phyloP scores from a whole-genome alignment of 164 flowering plant genomes.

The Berberis thunbergii region DNA sequence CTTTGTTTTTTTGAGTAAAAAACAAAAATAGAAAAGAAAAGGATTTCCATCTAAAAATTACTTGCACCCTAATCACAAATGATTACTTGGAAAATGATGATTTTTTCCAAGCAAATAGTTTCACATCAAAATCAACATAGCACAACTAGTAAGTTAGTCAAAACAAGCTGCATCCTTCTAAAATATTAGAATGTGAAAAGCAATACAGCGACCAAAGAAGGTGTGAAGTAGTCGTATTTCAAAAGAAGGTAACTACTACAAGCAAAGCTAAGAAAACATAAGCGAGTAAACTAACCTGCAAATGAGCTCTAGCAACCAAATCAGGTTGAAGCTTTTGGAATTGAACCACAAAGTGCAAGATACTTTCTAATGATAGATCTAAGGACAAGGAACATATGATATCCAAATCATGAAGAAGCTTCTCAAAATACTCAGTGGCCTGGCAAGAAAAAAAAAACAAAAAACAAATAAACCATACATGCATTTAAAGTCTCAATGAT shows the following conservation, averaged over 20 bases:
- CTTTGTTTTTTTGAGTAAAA: no score
- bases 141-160: no score
- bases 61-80: no score
- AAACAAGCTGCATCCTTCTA: no score
- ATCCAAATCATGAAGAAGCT: slow-evolving; percentile 82
- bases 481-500: no score
- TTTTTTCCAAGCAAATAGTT: no score
- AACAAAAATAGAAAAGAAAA: no score
- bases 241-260: neutral
- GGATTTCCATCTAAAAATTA: no score
- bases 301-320: slow-evolving; percentile 92
- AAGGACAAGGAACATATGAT: slow-evolving; percentile 60
- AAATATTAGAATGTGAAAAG: neutral
- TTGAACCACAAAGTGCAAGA: slow-evolving; percentile 63
- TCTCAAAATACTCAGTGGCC: slow-evolving; percentile 80
- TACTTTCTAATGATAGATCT: slow-evolving; percentile 51
- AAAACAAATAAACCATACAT: neutral
- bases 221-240: neutral
- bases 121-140: no score
- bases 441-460: slow-evolving; percentile 24
- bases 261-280: neutral
- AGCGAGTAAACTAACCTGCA: slow-evolving; percentile 51
- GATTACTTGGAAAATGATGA: no score
- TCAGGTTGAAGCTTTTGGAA: slow-evolving; percentile 87
- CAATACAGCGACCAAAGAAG: neutral